A percentile compares a stretch with the other conserved stretches of the same genome.
These are phyloP conservation scores for Syzygium syzygioides DNA, from an alignment of 441 rosid species.

Conservation along the genomic window DNA sequence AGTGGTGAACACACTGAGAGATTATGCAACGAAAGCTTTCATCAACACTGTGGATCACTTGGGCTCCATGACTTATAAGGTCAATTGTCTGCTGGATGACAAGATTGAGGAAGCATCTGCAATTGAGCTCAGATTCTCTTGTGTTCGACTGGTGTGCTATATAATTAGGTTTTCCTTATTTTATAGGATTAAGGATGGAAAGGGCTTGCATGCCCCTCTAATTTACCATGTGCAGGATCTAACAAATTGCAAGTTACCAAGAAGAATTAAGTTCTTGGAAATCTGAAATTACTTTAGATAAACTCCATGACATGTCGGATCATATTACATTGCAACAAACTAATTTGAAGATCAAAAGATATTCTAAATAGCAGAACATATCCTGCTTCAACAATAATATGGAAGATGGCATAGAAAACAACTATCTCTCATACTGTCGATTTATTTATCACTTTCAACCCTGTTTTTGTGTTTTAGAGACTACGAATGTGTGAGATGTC, in stretches of 20 bases:
- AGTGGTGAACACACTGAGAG: slow-evolving; percentile 61
- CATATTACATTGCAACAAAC: not conserved
- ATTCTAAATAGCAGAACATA: not conserved
- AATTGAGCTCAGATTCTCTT: slow-evolving; percentile 44
- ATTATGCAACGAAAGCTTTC: slow-evolving; percentile 66
- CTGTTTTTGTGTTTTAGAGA: slow-evolving; percentile 32
- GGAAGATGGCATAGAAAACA: not conserved
- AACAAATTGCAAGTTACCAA: not conserved
- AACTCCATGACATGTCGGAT: not conserved
- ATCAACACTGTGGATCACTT: slow-evolving; percentile 79
- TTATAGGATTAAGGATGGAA: too few relatives aligned
- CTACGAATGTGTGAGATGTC: slow-evolving; percentile 48
- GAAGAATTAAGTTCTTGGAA: not conserved
- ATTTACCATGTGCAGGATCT: not conserved
- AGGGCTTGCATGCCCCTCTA: not conserved
- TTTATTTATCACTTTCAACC: not conserved
- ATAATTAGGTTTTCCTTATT: not conserved
- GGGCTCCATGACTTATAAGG: slow-evolving; percentile 79
- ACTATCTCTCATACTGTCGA: not conserved
- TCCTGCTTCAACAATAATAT: not conserved
- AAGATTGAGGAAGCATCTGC: slow-evolving; percentile 43
- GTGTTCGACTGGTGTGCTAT: slow-evolving; percentile 55
- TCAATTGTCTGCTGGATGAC: slow-evolving; percentile 46
- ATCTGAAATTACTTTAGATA: not conserved
- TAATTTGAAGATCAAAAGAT: not conserved